Evolutionary conservation across 2,329 filamentous ascomycete species (phyloP), one percentile per base, ranked within the genome.

Genomic region (Pyrenochaeta sp.): DNA sequence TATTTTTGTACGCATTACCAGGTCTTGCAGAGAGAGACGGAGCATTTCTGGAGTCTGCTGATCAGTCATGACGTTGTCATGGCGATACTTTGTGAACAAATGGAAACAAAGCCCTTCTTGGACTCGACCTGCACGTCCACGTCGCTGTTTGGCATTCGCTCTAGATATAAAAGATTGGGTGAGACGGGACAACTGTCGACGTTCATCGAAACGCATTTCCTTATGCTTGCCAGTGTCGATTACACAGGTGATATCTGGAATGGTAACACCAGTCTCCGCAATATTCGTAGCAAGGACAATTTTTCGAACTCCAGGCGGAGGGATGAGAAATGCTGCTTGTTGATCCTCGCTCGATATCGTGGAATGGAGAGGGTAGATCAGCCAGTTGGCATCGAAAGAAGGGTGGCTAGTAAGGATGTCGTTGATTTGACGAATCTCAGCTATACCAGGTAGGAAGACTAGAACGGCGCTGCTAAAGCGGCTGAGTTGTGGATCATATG

Each of bases 281-380:
- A 99, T 99, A 65, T 99, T 99, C 10, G 94, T 99, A 2, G 94
- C 92, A 41, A 99, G 81, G 2, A 99, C 93, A 53, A 99, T 94
- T 74, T 99, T 99, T 51, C 92, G 83, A 43, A 85, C 79, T 0
- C 93, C 93, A 3, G 79, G 80, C 1, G 92, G 90, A 5, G 94
- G 94, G 0, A 96, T 74, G 5, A 90, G 77, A 67, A 99, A 99
- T 0, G 94, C 94, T 22, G 88, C 86, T 71, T 99, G 93, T 68
- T 99, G 94, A 49, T 99, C 94, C 61, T 97, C 93, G 32, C 89
- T 96, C 8, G 93, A 91, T 58, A 99, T 96, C 0, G 89, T 90
- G 0, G 94, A 97, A 68, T 99, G 94, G 23, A 99, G 79, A 9
- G 91, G 88, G 68, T 96, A 92, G 1, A 99, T 79, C 40, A 90